Conservation (phyloP, 495 filamentous ascomycete species). For the Terfezia claveryi region DNA sequence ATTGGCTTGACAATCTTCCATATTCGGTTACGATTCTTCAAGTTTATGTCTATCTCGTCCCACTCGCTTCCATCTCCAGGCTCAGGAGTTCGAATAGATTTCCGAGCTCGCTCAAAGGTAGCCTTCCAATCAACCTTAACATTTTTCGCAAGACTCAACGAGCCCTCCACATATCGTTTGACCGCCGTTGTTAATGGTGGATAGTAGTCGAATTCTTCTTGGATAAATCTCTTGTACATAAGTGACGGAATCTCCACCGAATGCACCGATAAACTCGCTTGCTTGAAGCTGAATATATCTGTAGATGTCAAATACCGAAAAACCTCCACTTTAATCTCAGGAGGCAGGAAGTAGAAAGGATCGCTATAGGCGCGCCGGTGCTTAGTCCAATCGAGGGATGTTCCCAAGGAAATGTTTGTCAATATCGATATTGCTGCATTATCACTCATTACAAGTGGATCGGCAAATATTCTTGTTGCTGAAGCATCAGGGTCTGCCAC, state of each 20-base stretch:
- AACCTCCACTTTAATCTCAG: constrained; percentile 17
- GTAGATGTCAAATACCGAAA: constrained; percentile 15
- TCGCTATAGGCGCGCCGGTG: background rate
- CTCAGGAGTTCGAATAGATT: constrained; percentile 12
- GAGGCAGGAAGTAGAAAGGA: constrained; percentile 5
- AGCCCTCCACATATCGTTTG: background rate
- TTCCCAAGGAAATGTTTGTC: background rate
- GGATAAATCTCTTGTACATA: constrained; percentile 17
- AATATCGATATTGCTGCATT: background rate
- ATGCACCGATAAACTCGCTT: constrained; percentile 14
- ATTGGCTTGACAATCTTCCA: constrained; percentile 23
- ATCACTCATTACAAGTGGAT: background rate
- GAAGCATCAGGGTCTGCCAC: constrained; percentile 9
- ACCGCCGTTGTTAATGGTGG: constrained; percentile 8
- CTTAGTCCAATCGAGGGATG: no score
- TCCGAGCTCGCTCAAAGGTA: constrained; percentile 16
- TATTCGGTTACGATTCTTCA: constrained; percentile 20
- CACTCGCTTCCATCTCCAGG: constrained; percentile 7
- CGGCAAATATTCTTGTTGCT: background rate
- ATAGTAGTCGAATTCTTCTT: constrained; percentile 19
- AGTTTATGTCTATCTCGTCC: constrained; percentile 15
- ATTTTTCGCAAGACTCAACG: constrained; percentile 4
- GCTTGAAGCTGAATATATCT: constrained; percentile 16
- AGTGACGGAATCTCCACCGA: constrained; percentile 11
- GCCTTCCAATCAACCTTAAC: constrained; percentile 17